These are phyloP conservation scores for Cladosporium sp. DNA, from an alignment of 2,329 filamentous ascomycete genomes.

Conservation along the genomic window DNA sequence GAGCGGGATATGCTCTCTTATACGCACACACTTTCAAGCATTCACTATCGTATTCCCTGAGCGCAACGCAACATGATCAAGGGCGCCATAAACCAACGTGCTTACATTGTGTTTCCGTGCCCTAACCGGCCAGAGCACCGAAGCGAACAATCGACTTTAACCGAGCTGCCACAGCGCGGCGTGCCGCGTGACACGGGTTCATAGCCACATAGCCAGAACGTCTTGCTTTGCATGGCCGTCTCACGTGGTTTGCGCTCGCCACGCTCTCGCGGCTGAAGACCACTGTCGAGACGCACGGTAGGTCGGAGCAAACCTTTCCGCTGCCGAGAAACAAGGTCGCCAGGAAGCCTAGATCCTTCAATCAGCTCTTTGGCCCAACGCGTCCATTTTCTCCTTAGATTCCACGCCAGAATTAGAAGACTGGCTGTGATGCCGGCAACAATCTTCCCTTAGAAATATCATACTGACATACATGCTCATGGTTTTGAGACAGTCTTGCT, in stretches of 20 bases:
- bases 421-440: background rate
- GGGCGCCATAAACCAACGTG: background rate
- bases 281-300: background rate
- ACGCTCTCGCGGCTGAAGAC: background rate
- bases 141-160: slow-evolving; percentile 10
- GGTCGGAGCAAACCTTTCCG: slow-evolving; percentile 7
- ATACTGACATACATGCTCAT: background rate
- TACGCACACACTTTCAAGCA: background rate
- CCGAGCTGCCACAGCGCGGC: slow-evolving; percentile 3
- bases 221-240: background rate
- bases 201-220: slow-evolving; percentile 9
- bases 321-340: background rate
- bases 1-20: background rate
- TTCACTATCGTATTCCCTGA: background rate
- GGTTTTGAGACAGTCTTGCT: background rate
- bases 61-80: background rate
- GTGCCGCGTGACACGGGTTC: slow-evolving; percentile 16
- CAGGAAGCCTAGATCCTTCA: background rate
- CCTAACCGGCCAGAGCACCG: slow-evolving; percentile 7
- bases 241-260: background rate
- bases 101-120: background rate
- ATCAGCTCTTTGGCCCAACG: background rate
- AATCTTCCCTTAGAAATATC: background rate
- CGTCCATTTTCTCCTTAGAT: background rate
- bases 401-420: background rate